phyloP scores from a whole-genome alignment of 495 filamentous ascomycete species.

The Thermothielavioides terrestris region DNA sequence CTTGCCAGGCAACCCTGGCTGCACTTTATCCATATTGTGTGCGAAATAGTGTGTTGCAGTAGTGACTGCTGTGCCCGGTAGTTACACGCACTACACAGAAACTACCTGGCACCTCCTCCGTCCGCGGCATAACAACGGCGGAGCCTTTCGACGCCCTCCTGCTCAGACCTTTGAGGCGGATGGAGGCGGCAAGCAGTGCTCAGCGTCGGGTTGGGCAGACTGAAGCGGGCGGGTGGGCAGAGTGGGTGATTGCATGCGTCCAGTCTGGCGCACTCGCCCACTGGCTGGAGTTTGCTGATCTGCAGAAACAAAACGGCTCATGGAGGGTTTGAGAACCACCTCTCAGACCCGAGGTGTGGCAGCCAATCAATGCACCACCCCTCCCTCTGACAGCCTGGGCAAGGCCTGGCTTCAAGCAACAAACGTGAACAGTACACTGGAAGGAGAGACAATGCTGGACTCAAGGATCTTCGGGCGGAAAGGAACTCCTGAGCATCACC shows the following conservation, averaged over 20 bases:
- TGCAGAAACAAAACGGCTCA: constrained; percentile 13
- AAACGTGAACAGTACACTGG: background rate
- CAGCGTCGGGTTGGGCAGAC: no score
- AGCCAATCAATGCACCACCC: constrained; percentile 16
- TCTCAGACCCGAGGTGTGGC: constrained; percentile 6
- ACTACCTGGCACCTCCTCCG: background rate
- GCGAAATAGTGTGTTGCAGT: no score
- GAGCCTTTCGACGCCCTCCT: no score
- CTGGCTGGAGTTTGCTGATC: background rate
- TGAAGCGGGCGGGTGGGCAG: no score
- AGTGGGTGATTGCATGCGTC: background rate
- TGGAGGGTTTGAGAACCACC: background rate
- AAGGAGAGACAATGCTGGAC: background rate
- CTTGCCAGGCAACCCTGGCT: no score
- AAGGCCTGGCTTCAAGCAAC: background rate
- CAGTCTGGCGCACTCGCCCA: background rate
- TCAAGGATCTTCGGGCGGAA: background rate
- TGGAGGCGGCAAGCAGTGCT: no score
- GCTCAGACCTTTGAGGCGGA: no score
- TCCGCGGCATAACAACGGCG: no score
- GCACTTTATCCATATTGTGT: background rate
- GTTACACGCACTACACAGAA: background rate
- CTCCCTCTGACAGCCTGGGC: background rate
- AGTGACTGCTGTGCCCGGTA: no score
- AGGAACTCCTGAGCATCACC: background rate